Evolutionary conservation across 2,329 filamentous ascomycete species (phyloP).

Genomic region (Aspergillus bombycis): DNA sequence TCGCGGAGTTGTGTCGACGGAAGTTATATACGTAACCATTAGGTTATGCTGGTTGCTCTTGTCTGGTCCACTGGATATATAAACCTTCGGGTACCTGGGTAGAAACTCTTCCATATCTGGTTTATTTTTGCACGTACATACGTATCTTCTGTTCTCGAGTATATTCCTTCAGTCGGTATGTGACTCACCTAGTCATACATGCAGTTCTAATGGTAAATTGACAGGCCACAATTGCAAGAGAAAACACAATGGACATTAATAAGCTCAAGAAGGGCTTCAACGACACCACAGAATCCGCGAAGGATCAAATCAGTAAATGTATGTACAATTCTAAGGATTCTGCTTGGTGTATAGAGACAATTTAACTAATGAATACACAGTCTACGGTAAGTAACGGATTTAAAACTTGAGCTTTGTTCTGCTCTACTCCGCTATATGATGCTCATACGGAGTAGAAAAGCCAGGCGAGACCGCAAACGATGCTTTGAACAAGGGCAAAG

Average conservation of each 20-base stretch:
- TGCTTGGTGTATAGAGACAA: neutral
- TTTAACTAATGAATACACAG: neutral
- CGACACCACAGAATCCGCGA: slow-evolving; percentile 1
- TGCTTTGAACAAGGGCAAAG: slow-evolving; percentile 8
- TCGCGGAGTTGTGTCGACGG: neutral
- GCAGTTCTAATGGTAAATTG: too few species aligned
- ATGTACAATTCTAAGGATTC: neutral
- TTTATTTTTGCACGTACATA: too few species aligned
- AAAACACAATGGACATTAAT: neutral
- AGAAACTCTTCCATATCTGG: too few species aligned
- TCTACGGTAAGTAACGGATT: neutral
- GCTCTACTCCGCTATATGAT: neutral
- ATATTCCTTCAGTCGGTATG: too few species aligned
- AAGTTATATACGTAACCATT: neutral
- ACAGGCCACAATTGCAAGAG: too few species aligned
- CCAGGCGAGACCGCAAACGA: neutral
- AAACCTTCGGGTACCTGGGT: neutral
- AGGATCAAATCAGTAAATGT: slow-evolving; percentile 5
- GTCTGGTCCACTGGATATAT: neutral
- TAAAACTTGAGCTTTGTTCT: neutral
- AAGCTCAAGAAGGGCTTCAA: slow-evolving; percentile 4
- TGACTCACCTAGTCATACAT: too few species aligned
- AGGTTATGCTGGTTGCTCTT: neutral
- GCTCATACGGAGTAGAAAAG: neutral
- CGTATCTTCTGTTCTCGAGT: too few species aligned